These are phyloP conservation scores for Cornus suecica DNA, from an alignment of 148 eudicot species.

Conservation along the genomic window DNA sequence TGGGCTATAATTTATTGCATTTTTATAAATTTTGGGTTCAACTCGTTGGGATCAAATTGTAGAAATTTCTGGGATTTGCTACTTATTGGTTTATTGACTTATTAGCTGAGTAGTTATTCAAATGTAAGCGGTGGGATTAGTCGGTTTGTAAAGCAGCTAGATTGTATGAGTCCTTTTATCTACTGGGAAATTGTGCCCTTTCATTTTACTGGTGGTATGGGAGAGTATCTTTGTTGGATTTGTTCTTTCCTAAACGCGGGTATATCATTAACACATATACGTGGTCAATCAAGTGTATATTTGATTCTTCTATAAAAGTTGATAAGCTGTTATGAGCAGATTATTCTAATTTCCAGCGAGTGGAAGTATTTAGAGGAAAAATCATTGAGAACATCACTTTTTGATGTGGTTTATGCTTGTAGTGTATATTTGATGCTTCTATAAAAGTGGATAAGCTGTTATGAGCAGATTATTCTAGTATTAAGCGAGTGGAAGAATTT, in stretches of 20 bases:
- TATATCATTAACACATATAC: not conserved
- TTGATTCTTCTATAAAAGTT: not conserved
- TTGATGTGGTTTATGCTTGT: constrained; percentile 3
- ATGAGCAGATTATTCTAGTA: not conserved
- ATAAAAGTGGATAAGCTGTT: not conserved
- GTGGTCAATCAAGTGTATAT: not conserved
- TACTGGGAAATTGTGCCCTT: not conserved
- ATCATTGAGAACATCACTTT: not conserved
- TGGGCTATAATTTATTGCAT: not conserved
- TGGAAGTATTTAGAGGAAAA: not conserved
- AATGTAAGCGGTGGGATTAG: not conserved
- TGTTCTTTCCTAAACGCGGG: not conserved
- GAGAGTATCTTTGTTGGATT: not conserved
- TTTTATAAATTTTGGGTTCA: not conserved
- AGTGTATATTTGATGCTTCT: not conserved
- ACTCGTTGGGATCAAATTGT: not conserved
- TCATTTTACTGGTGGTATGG: not conserved
- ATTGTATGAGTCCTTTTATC: not conserved
- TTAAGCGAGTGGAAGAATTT: not conserved
- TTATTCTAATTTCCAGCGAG: not conserved
- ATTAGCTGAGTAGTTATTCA: not conserved
- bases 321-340: not conserved
- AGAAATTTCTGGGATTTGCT: not conserved
- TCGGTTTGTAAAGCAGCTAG: not conserved
- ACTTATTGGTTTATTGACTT: not conserved